Conservation (phyloP, 2,329 filamentous ascomycete species). For the Claviceps paspali region DNA sequence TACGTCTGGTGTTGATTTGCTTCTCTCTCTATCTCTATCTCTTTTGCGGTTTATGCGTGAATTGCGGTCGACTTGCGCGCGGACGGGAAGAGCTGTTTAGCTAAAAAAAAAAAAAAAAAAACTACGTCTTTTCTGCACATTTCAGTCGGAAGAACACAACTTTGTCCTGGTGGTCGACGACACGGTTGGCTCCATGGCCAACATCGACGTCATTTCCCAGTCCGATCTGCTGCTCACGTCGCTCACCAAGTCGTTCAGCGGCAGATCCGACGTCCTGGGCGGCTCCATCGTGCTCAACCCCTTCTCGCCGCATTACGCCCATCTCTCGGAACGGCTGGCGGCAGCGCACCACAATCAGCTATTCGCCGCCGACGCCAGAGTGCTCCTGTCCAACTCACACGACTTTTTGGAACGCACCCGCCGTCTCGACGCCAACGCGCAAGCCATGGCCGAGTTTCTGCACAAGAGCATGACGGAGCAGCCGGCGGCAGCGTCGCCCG, state of each 20-base stretch:
- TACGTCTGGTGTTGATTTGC: slow-evolving; percentile 13
- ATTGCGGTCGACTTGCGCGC: no score
- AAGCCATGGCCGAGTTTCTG: slow-evolving; percentile 25
- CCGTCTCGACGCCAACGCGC: slow-evolving; percentile 28
- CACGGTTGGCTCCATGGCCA: slow-evolving; percentile 31
- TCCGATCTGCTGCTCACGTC: slow-evolving; percentile 36
- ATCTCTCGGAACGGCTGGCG: slow-evolving; percentile 18
- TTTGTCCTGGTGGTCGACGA: slow-evolving; percentile 34
- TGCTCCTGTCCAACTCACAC: slow-evolving; percentile 28
- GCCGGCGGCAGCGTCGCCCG: slow-evolving; percentile 16
- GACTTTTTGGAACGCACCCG: slow-evolving; percentile 25
- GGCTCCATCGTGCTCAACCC: slow-evolving; percentile 36
- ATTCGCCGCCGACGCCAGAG: slow-evolving; percentile 29
- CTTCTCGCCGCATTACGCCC: slow-evolving; percentile 22
- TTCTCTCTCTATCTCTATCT: background rate
- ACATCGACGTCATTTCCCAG: slow-evolving; percentile 32
- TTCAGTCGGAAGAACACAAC: slow-evolving; percentile 24
- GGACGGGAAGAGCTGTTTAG: no score
- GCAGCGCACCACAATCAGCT: slow-evolving; percentile 26
- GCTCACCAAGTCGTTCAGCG: slow-evolving; percentile 44
- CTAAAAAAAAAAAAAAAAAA: no score
- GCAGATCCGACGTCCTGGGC: slow-evolving; percentile 38
- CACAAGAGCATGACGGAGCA: slow-evolving; percentile 12
- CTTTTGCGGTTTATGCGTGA: no score
- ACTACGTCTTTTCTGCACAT: background rate